A percentile compares a stretch with the other conserved stretches of the same genome.
Evolutionary conservation across 2,329 filamentous ascomycete species (phyloP).

Genomic region (Talaromyces amestolkiae): DNA sequence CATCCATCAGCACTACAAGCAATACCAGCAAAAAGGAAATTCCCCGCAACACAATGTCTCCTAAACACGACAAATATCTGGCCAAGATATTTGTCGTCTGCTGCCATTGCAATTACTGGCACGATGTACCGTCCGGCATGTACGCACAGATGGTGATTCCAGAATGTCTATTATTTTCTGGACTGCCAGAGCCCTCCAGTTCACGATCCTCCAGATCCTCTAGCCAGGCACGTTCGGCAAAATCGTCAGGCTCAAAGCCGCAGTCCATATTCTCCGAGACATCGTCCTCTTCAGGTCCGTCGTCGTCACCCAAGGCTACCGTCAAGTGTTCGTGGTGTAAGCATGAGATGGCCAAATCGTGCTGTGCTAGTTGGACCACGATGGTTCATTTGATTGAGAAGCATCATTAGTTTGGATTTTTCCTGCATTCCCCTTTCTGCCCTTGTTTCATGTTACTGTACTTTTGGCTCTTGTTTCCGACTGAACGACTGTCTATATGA

Average conservation of each 20-base stretch:
- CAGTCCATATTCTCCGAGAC: constrained; percentile 5
- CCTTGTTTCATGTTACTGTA: neutral
- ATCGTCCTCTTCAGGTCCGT: neutral
- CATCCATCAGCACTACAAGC: neutral
- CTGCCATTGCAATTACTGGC: constrained; percentile 20
- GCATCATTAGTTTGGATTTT: constrained; percentile 8
- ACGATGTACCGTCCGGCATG: constrained; percentile 17
- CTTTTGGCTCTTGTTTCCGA: neutral
- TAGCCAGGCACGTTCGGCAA: constrained; percentile 2
- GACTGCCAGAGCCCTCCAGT: neutral
- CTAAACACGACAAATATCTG: constrained; percentile 19
- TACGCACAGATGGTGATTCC: constrained; percentile 20
- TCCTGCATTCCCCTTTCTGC: neutral
- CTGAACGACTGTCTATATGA: neutral
- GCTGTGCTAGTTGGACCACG: constrained; percentile 19
- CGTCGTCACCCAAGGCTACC: constrained; percentile 4
- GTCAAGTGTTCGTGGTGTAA: constrained; percentile 18
- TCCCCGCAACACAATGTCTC: constrained; percentile 16
- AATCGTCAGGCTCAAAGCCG: neutral
- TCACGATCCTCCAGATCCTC: constrained; percentile 11
- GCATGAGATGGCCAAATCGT: constrained; percentile 18
- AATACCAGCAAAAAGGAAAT: constrained; percentile 6
- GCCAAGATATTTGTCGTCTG: constrained; percentile 20
- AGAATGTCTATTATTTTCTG: constrained; percentile 12
- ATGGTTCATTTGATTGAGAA: constrained; percentile 20